phyloP scores from a whole-genome alignment of 768 basidiomycete genomes.

The Mycena venus region DNA sequence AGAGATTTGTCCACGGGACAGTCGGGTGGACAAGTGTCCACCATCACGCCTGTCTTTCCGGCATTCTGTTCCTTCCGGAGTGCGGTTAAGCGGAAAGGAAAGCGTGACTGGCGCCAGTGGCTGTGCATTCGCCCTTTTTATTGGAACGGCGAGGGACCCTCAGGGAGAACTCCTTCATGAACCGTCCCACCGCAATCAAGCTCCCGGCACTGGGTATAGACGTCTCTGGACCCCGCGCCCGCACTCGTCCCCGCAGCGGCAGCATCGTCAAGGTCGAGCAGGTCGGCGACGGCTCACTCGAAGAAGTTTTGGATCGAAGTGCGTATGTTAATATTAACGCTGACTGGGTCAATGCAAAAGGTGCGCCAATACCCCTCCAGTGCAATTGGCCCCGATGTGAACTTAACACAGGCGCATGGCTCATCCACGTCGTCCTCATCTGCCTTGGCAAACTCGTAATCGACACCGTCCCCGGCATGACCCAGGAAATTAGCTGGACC shows the following conservation, averaged over 20 bases:
- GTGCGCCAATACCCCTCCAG: slow-evolving; percentile 61
- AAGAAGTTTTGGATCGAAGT: slow-evolving; percentile 84
- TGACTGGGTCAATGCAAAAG: slow-evolving; percentile 95
- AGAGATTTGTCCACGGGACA: too few relatives aligned
- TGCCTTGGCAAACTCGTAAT: slow-evolving; percentile 91
- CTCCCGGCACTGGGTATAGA: slow-evolving; percentile 62
- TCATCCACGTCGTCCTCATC: slow-evolving; percentile 96
- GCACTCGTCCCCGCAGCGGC: slow-evolving; percentile 59
- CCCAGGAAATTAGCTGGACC: slow-evolving; percentile 96
- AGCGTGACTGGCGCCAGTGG: background rate
- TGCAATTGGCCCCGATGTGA: background rate
- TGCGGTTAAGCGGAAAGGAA: background rate
- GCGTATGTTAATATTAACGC: slow-evolving; percentile 90
- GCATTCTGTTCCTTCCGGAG: too few relatives aligned
- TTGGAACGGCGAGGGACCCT: background rate
- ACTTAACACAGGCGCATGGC: slow-evolving; percentile 85
- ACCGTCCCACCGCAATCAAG: slow-evolving; percentile 66
- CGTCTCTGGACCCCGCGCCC: slow-evolving; percentile 45
- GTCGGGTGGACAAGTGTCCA: too few relatives aligned
- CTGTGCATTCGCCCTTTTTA: background rate
- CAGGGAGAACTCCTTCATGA: slow-evolving; percentile 52
- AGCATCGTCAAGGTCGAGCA: slow-evolving; percentile 91
- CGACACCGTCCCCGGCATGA: slow-evolving; percentile 95
- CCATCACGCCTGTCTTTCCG: too few relatives aligned
- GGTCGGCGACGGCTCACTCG: slow-evolving; percentile 77